Evolutionary conservation across 805 yeast genomes (phyloP).

Genomic region (Metschnikowia drakensbergensis): DNA sequence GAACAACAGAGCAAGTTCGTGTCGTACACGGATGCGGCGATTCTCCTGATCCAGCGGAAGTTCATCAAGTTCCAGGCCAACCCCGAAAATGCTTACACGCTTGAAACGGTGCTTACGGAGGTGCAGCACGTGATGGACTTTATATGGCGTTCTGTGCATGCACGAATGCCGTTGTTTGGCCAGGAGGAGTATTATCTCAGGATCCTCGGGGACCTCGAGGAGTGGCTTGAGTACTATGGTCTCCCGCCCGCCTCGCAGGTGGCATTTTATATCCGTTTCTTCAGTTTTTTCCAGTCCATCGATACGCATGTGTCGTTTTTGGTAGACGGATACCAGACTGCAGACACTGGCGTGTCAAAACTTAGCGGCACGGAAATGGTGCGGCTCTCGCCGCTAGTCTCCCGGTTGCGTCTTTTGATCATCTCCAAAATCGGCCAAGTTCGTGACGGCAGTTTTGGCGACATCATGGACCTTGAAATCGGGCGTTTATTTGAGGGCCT

Average conservation of each 20-base stretch:
- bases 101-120: constrained; percentile 40
- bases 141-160: constrained; percentile 56
- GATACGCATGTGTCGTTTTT: constrained; percentile 25
- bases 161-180: constrained; percentile 40
- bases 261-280: constrained; percentile 15
- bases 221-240: constrained; percentile 44
- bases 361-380: constrained; percentile 49
- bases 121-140: constrained; percentile 48
- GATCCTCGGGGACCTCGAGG: constrained; percentile 65
- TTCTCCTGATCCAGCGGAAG: constrained; percentile 18
- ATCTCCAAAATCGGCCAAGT: constrained; percentile 24
- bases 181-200: constrained; percentile 60
- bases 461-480: constrained; percentile 33
- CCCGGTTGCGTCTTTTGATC: constrained; percentile 45
- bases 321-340: constrained; percentile 27
- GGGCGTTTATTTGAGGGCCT: constrained; percentile 39
- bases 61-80: constrained; percentile 42
- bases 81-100: constrained; percentile 21
- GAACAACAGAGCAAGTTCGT: constrained; percentile 51
- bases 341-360: constrained; percentile 8
- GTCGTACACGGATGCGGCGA: constrained; percentile 13
- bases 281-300: constrained; percentile 36
- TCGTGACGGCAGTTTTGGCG: constrained; percentile 4
- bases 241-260: constrained; percentile 12
- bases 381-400: constrained; percentile 50